These are phyloP conservation scores for Aspergillus brunneoviolaceus DNA, from an alignment of 2,329 filamentous ascomycete genomes.

Conservation along the genomic window DNA sequence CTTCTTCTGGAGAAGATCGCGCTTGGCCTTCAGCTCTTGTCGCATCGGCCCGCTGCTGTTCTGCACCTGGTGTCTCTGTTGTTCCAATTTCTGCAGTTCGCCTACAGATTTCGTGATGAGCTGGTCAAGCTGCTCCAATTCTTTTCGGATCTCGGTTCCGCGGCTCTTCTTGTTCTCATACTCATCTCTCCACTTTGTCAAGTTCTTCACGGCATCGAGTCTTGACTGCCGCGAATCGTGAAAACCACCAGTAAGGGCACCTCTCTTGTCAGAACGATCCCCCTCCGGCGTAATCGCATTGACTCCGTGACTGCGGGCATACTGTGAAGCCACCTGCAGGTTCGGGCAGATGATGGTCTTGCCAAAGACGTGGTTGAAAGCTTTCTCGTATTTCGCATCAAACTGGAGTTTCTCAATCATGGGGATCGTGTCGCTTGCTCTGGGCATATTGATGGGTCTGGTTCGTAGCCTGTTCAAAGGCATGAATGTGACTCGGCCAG, in stretches of 20 bases:
- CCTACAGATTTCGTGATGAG: constrained; percentile 84
- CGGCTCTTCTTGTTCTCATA: constrained; percentile 67
- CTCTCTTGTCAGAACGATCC: constrained; percentile 91
- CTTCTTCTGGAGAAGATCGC: constrained; percentile 70
- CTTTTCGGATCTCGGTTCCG: constrained; percentile 63
- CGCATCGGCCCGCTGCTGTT: constrained; percentile 78
- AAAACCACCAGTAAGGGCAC: constrained; percentile 91
- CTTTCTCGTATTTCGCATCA: constrained; percentile 73
- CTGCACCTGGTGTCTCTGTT: constrained; percentile 73
- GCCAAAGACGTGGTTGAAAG: constrained; percentile 93
- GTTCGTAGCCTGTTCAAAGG: constrained; percentile 79
- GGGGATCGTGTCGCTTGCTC: constrained; percentile 81
- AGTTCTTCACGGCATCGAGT: constrained; percentile 75
- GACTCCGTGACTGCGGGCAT: constrained; percentile 86
- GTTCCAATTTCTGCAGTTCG: constrained; percentile 78
- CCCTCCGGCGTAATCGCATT: constrained; percentile 93
- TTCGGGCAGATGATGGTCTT: constrained; percentile 93
- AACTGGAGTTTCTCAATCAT: constrained; percentile 82
- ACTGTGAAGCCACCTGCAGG: constrained; percentile 81
- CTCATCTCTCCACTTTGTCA: constrained; percentile 72
- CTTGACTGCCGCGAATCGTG: constrained; percentile 84
- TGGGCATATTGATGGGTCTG: constrained; percentile 72
- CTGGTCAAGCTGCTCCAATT: constrained; percentile 79
- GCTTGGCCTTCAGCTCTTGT: constrained; percentile 73
- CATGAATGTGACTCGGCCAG: constrained; percentile 91